Percentiles rank a stretch among this genome's conserved stretches.
Conservation (phyloP, 106 monocot species). For the Allium fistulosum region DNA sequence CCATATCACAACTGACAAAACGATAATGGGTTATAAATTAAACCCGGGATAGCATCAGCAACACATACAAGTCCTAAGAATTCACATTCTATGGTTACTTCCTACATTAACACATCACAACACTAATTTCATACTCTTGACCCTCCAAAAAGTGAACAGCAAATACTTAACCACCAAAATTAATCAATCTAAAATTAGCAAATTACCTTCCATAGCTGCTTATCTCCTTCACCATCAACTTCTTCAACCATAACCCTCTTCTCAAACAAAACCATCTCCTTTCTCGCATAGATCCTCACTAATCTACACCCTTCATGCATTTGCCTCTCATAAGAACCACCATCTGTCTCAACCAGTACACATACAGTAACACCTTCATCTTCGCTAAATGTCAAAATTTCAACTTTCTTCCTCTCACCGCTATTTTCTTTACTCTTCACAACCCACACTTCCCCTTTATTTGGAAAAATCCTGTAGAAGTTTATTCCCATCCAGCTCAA, state of each 20-base stretch:
- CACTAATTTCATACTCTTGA: too few relatives aligned
- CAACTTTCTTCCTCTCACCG: background rate
- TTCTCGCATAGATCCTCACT: slow-evolving; percentile 4
- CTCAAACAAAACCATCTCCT: slow-evolving; percentile 5
- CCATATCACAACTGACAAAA: too few relatives aligned
- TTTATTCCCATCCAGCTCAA: slow-evolving; percentile 3
- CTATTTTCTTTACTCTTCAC: background rate
- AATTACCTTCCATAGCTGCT: slow-evolving; percentile 6
- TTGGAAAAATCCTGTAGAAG: slow-evolving; percentile 7
- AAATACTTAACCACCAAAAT: too few relatives aligned
- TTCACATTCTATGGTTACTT: too few relatives aligned
- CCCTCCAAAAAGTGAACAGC: too few relatives aligned
- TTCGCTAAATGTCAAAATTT: slow-evolving; percentile 4
- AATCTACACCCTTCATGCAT: slow-evolving; percentile 9
- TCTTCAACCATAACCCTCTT: background rate
- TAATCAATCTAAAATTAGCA: too few relatives aligned
- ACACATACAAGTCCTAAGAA: too few relatives aligned
- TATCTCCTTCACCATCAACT: slow-evolving; percentile 2
- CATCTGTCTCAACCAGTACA: background rate
- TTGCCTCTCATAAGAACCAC: background rate
- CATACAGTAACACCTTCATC: slow-evolving; percentile 7
- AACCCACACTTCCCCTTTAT: slow-evolving; percentile 4
- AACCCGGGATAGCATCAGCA: too few relatives aligned
- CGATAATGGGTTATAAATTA: too few relatives aligned
- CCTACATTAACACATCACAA: too few relatives aligned